A percentile compares a stretch with the other conserved stretches of the same genome.
Evolutionary conservation across 164 flowering plant species (phyloP).

Genomic region (Taxillus chinensis): DNA sequence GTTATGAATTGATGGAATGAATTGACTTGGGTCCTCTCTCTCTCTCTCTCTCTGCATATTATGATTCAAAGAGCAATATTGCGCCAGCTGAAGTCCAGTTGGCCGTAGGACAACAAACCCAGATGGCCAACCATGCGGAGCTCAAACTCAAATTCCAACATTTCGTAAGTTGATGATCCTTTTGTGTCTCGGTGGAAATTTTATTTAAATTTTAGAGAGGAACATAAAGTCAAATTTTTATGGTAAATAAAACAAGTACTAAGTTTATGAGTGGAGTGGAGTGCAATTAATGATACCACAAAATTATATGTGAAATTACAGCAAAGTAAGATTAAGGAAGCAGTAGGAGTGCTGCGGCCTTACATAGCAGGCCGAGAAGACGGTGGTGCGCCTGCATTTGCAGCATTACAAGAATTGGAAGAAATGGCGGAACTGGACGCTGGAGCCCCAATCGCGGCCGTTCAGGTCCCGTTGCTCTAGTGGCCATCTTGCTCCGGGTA

Average conservation of each 20-base stretch:
- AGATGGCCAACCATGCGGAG: constrained; percentile 15
- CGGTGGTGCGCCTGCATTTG: background rate
- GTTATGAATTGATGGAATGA: no score
- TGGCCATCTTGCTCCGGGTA: no score
- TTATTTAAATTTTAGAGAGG: no score
- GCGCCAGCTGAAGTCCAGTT: background rate
- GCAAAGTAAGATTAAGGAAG: constrained; percentile 30
- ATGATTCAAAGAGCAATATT: background rate
- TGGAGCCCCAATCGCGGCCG: constrained; percentile 8
- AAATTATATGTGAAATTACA: constrained; percentile 6
- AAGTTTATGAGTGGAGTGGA: no score
- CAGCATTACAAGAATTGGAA: constrained; percentile 29
- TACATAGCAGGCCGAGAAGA: constrained; percentile 4
- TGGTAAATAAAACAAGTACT: no score
- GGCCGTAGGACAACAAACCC: background rate
- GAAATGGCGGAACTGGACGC: constrained; percentile 21
- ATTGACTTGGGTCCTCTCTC: no score
- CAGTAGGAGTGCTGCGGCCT: constrained; percentile 20
- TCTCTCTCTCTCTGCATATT: no score
- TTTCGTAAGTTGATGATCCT: constrained; percentile 20
- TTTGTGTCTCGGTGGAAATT: background rate
- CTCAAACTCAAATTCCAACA: constrained; percentile 24
- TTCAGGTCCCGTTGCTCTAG: no score
- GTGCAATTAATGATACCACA: background rate
- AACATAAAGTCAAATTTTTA: no score